Percentiles rank a stretch among this genome's conserved stretches.
phyloP scores from a whole-genome alignment of 2,329 filamentous ascomycete species.

The Gnomoniopsis smithogilvyi region DNA sequence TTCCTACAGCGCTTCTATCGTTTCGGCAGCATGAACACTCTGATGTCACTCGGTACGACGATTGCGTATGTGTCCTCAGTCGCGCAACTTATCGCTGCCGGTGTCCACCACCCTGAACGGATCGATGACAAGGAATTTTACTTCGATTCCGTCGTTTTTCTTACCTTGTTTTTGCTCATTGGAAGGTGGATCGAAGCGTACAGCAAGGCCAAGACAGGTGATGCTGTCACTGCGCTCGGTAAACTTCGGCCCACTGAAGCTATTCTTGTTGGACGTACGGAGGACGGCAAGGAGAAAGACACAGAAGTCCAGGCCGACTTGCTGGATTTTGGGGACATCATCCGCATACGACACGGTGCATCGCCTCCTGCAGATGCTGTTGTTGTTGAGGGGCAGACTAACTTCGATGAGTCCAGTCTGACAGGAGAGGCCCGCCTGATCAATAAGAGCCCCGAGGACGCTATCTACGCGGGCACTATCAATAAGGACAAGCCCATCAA shows the following conservation, averaged over 20 bases:
- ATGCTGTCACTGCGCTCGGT: conserved; percentile 76
- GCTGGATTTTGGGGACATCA: conserved; percentile 70
- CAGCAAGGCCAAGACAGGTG: conserved; percentile 86
- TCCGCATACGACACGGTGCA: conserved; percentile 72
- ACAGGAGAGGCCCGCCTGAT: conserved; percentile 74
- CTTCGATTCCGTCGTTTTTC: conserved; percentile 89
- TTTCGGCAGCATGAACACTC: conserved; percentile 96
- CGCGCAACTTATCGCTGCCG: conserved; percentile 68
- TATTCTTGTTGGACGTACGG: conserved; percentile 56
- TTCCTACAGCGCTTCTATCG: conserved; percentile 75
- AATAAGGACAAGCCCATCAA: conserved; percentile 65
- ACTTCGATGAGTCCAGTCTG: conserved; percentile 86
- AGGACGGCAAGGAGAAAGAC: conserved; percentile 34
- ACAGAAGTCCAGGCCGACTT: conserved; percentile 57
- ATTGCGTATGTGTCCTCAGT: conserved; percentile 86
- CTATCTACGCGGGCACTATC: conserved; percentile 70
- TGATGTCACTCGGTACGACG: conserved; percentile 83
- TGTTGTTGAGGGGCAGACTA: conserved; percentile 58
- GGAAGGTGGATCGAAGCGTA: conserved; percentile 80
- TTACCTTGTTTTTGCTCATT: conserved; percentile 80
- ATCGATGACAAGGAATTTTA: conserved; percentile 61
- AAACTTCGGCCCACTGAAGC: conserved; percentile 77
- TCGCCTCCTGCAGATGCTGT: conserved; percentile 83
- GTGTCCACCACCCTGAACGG: conserved; percentile 34
- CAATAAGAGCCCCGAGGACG: conserved; percentile 59